Conservation (phyloP, 1,139 yeast species). For the Yamadazyma epiphylla region DNA sequence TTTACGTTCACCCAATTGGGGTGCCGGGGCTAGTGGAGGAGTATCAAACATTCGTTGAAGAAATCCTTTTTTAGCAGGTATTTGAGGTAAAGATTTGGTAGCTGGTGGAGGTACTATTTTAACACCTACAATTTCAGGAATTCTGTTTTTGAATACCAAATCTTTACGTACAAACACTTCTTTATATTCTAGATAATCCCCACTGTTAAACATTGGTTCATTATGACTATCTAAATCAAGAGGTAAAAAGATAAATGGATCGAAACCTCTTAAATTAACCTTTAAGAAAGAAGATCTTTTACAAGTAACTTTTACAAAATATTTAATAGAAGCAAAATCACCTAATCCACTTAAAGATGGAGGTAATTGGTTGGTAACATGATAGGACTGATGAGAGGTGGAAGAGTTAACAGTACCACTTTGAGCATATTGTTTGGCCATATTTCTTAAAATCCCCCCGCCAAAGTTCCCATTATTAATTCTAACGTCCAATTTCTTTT, state of each 20-base stretch:
- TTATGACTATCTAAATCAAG: slow-evolving; percentile 35
- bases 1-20: slow-evolving; percentile 1
- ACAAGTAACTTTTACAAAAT: slow-evolving; percentile 59
- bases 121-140: slow-evolving; percentile 45
- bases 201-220: slow-evolving; percentile 14
- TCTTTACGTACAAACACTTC: slow-evolving; percentile 43
- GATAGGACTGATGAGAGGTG: slow-evolving; percentile 23
- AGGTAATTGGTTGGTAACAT: slow-evolving; percentile 45
- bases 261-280: slow-evolving; percentile 43
- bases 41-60: slow-evolving; percentile 17
- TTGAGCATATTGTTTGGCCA: slow-evolving; percentile 17
- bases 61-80: slow-evolving; percentile 20
- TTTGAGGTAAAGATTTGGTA: slow-evolving; percentile 14
- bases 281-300: slow-evolving; percentile 52
- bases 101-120: slow-evolving; percentile 16
- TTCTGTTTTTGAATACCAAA: slow-evolving; percentile 31
- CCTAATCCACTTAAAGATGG: slow-evolving; percentile 50
- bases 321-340: slow-evolving; percentile 44
- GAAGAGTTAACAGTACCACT: slow-evolving; percentile 2
- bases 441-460: slow-evolving; percentile 16
- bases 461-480: slow-evolving; percentile 36
- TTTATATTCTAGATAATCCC: slow-evolving; percentile 26
- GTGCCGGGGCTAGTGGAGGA: slow-evolving; percentile 1
- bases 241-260: slow-evolving; percentile 54
- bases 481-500: slow-evolving; percentile 26